A percentile compares a stretch with the other conserved stretches of the same genome.
Evolutionary conservation across 768 basidiomycete species (phyloP).

Genomic region (Phaeotremella fagi): DNA sequence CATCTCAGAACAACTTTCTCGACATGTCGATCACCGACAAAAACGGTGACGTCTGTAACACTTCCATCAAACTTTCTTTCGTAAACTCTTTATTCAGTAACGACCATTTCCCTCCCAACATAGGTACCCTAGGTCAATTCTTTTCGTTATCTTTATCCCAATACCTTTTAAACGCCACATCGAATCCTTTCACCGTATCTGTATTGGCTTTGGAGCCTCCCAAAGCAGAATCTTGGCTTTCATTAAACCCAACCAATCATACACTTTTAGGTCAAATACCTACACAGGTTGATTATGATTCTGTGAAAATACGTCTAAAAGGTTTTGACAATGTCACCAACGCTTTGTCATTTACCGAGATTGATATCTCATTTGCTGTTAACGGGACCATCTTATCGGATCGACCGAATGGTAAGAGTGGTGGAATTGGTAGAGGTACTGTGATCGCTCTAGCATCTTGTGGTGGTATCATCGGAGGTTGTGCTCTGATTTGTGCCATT

Average conservation of each 20-base stretch:
- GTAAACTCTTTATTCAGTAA: conserved; percentile 66
- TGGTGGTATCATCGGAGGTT: conserved; percentile 9
- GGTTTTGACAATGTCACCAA: conserved; percentile 21
- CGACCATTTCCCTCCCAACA: conserved; percentile 56
- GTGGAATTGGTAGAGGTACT: conserved; percentile 2
- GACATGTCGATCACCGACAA: conserved; percentile 56
- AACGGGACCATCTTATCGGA: conserved; percentile 6
- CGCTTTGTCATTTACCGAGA: conserved; percentile 17
- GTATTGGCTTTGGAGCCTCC: conserved; percentile 57
- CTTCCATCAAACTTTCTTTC: conserved; percentile 62
- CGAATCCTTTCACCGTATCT: conserved; percentile 52
- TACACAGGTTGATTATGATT: conserved; percentile 21
- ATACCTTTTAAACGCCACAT: conserved; percentile 55
- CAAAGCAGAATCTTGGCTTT: conserved; percentile 54
- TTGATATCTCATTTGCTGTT: conserved; percentile 11
- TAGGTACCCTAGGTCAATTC: conserved; percentile 53
- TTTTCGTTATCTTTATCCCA: conserved; percentile 56
- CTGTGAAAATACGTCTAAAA: conserved; percentile 10
- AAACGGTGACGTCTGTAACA: conserved; percentile 56
- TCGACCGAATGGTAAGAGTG: not conserved
- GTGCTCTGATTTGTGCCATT: conserved; percentile 9
- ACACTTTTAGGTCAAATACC: conserved; percentile 59
- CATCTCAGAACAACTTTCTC: conserved; percentile 52
- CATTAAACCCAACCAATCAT: conserved; percentile 51
- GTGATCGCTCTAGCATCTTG: conserved; percentile 6